Conservation (phyloP, 2,329 filamentous ascomycete genomes). For the Colletotrichum sansevieriae region DNA sequence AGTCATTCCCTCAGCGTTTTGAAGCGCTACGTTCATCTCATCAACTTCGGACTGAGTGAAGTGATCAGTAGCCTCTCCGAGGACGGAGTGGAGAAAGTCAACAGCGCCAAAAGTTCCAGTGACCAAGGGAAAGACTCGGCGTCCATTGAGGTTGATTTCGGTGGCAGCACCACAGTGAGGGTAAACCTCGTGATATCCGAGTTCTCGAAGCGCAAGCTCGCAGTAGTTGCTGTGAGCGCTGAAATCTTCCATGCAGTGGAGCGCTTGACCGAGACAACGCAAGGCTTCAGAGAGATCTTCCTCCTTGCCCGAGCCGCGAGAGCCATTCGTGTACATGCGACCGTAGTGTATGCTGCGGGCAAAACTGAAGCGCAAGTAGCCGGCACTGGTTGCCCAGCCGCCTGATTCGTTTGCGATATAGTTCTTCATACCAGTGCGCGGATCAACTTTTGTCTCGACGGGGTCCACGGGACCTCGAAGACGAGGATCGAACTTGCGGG, state of each 20-base stretch:
- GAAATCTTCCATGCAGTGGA: conserved; percentile 85
- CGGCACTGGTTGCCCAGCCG: conserved; percentile 89
- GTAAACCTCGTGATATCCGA: conserved; percentile 78
- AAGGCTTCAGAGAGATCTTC: conserved; percentile 85
- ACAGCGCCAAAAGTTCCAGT: conserved; percentile 85
- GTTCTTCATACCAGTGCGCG: conserved; percentile 95
- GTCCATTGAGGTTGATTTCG: conserved; percentile 75
- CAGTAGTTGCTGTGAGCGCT: conserved; percentile 88
- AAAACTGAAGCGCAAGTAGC: conserved; percentile 84
- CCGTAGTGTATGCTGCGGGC: conserved; percentile 82
- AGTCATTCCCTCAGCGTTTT: conserved; percentile 71
- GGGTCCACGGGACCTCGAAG: conserved; percentile 83
- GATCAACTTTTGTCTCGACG: conserved; percentile 80
- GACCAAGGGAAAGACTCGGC: conserved; percentile 78
- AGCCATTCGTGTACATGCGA: conserved; percentile 78
- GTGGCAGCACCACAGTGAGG: conserved; percentile 78
- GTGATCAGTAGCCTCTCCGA: conserved; percentile 81
- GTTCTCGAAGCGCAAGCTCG: conserved; percentile 80
- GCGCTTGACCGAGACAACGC: conserved; percentile 79
- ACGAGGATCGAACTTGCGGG: conserved; percentile 82
- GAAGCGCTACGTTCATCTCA: conserved; percentile 81
- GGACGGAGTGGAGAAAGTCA: conserved; percentile 85
- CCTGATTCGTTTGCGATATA: conserved; percentile 95
- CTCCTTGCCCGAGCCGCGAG: conserved; percentile 73
- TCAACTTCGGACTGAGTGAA: conserved; percentile 89